These are phyloP conservation scores for Amanita rimosa DNA, from an alignment of 768 basidiomycete species.

Conservation along the genomic window DNA sequence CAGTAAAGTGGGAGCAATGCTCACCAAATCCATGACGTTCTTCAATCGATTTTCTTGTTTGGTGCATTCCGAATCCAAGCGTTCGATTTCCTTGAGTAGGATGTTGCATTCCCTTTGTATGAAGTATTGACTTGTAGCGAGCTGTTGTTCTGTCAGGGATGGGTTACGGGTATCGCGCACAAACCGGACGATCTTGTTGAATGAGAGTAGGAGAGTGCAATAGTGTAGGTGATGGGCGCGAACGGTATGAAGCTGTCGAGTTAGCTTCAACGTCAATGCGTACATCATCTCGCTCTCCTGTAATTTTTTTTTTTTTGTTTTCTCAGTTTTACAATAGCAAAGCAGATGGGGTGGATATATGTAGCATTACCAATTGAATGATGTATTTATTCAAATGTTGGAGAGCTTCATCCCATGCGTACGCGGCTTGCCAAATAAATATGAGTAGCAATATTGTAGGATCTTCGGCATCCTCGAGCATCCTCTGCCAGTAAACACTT, in stretches of 20 bases:
- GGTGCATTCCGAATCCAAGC: slow-evolving; percentile 28
- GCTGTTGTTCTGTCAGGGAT: slow-evolving; percentile 27
- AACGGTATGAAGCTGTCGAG: slow-evolving; percentile 44
- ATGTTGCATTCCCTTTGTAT: slow-evolving; percentile 35
- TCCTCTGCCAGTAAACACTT: slow-evolving; percentile 36
- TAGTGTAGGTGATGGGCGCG: slow-evolving; percentile 53
- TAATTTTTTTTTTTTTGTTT: neutral
- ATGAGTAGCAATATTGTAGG: slow-evolving; percentile 46
- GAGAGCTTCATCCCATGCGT: slow-evolving; percentile 51
- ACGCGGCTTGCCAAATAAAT: slow-evolving; percentile 48
- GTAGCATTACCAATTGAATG: slow-evolving; percentile 28
- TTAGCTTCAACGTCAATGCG: slow-evolving; percentile 31
- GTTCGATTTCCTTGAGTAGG: slow-evolving; percentile 36
- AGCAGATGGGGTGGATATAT: neutral
- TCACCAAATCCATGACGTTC: slow-evolving; percentile 40
- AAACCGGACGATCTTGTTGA: slow-evolving; percentile 39
- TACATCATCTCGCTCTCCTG: slow-evolving; percentile 41
- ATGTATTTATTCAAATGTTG: slow-evolving; percentile 42
- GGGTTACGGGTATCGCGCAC: slow-evolving; percentile 39
- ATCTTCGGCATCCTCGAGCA: slow-evolving; percentile 30
- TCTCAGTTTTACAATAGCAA: no score
- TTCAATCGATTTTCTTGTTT: slow-evolving; percentile 34
- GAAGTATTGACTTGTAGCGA: slow-evolving; percentile 17
- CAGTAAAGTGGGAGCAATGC: no score
- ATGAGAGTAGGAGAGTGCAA: slow-evolving; percentile 41